Base-by-base conservation (phyloP, 2,329 filamentous ascomycete species). In the Colletotrichum orbiculare region DNA sequence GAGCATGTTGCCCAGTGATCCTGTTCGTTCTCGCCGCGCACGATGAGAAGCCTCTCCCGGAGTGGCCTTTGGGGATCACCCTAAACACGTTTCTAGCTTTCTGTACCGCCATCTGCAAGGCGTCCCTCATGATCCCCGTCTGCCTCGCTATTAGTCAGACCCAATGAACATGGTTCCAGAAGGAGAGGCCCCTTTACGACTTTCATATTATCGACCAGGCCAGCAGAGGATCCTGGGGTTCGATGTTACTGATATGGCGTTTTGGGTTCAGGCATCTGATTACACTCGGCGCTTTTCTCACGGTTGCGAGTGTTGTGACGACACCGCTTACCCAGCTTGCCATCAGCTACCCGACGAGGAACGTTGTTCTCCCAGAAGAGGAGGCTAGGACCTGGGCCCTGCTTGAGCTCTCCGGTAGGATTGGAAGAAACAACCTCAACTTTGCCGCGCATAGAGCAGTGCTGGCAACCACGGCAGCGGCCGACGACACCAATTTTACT, bases 41-140 rank as follows among this genome's bases (percentile, higher is more conserved):
- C 11, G 50, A 54, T 15, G 17, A 60, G 13, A 34, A 54, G 37
- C n/a, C 41, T 8, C 11, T 60, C 10, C 57, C 49, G 7, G 34
- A 48, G 35, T 67, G 66, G 61, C 67, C 68, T 2, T 33, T 62
- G 5, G 39, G 46, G 11, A 54, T 67, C 38, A 69, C 53, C 3
- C 56, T 69, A n/a, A 69, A 69, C 49, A 63, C 68, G 2, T 67
- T 70, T 25, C 54, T 70, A 1, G 67, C 65, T 5, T 49, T 70
- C 34, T 50, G 66, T 17, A 56, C 67, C 6, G 67, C 64, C 15
- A 41, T 62, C 6, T n/a, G 60, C 37, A 67, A 67, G 15, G 60
- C 62, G 0, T 61, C 64, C 3, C 60, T 69, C 34, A 60, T 69
- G 56, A 12, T 62, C 8, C 60, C 64, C 1, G 54, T 69, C 6